Conservation (phyloP, 2,329 filamentous ascomycete genomes). For the Fusarium ambrosium region DNA sequence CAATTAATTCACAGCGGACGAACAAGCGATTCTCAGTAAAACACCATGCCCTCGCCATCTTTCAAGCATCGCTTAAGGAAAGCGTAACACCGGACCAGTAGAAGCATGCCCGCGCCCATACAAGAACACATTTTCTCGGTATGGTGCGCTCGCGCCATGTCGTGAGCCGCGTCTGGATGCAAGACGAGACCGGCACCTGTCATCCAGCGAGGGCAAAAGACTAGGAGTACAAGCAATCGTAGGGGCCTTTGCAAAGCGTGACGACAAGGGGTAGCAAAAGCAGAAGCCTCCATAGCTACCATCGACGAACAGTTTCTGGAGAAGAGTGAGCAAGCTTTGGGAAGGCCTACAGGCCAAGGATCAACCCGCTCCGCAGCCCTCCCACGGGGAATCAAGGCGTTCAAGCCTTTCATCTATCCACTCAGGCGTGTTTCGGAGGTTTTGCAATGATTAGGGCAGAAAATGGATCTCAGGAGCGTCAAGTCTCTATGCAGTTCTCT, state of each 20-base stretch:
- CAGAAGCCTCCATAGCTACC: constrained; percentile 35
- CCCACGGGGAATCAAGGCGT: constrained; percentile 16
- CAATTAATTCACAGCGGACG: too few relatives aligned
- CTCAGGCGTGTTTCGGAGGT: not conserved
- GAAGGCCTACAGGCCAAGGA: constrained; percentile 14
- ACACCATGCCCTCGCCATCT: not conserved
- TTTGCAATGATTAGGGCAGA: not conserved
- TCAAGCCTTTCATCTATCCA: constrained; percentile 1
- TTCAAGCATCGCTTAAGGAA: constrained; percentile 2
- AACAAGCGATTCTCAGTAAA: not conserved
- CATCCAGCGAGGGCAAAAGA: constrained; percentile 1
- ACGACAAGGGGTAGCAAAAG: constrained; percentile 36
- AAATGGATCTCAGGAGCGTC: not conserved
- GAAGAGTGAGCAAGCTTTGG: constrained; percentile 24
- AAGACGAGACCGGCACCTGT: too few relatives aligned
- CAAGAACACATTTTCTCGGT: constrained; percentile 19
- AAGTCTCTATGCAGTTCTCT: not conserved
- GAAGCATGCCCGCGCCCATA: constrained; percentile 17
- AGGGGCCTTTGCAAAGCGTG: constrained; percentile 29
- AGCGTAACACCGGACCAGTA: constrained; percentile 9
- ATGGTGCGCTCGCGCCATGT: constrained; percentile 14
- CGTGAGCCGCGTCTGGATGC: not conserved
- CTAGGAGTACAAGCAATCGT: constrained; percentile 33
- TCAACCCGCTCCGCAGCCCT: constrained; percentile 12
- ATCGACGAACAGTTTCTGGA: constrained; percentile 31